phyloP scores from a whole-genome alignment of 1,284 basidiomycete species.

The Rhodotorula sp. region DNA sequence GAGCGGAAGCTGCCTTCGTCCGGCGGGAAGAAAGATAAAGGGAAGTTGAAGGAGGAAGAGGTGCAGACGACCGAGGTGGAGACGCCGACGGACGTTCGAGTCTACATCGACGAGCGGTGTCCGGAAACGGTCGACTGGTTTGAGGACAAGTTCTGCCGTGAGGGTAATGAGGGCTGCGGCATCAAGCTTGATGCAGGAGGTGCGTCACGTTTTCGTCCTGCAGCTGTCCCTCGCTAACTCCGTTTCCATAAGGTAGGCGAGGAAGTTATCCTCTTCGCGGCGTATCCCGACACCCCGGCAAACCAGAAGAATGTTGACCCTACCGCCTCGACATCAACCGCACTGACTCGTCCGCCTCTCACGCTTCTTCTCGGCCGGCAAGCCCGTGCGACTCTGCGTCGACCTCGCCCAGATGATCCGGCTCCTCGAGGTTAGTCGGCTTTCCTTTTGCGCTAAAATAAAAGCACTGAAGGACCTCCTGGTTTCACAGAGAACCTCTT shows the following conservation, averaged over 20 bases:
- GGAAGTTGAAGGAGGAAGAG: neutral
- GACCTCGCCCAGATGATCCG: constrained; percentile 38
- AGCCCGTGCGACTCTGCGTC: neutral
- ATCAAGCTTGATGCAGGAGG: constrained; percentile 31
- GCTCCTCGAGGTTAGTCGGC: constrained; percentile 31
- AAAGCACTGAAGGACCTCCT: neutral
- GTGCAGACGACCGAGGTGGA: constrained; percentile 26
- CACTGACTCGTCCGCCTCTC: neutral
- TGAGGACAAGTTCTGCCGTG: constrained; percentile 33
- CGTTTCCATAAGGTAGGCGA: constrained; percentile 14
- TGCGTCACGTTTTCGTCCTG: neutral
- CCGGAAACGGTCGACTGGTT: constrained; percentile 37
- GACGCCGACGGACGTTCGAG: constrained; percentile 37
- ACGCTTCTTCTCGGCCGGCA: constrained; percentile 30
- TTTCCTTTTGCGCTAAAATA: accelerated
- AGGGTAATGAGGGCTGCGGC: constrained; percentile 18
- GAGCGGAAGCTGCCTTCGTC: neutral
- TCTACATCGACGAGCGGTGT: constrained; percentile 36
- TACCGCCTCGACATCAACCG: neutral
- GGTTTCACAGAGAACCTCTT: constrained; percentile 28
- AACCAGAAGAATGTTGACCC: neutral
- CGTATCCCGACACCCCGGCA: neutral
- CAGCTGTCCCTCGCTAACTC: neutral
- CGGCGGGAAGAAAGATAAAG: neutral
- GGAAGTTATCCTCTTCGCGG: constrained; percentile 33